phyloP scores from a whole-genome alignment of 495 filamentous ascomycete species.

The Melanomma pulvis-pyrius region DNA sequence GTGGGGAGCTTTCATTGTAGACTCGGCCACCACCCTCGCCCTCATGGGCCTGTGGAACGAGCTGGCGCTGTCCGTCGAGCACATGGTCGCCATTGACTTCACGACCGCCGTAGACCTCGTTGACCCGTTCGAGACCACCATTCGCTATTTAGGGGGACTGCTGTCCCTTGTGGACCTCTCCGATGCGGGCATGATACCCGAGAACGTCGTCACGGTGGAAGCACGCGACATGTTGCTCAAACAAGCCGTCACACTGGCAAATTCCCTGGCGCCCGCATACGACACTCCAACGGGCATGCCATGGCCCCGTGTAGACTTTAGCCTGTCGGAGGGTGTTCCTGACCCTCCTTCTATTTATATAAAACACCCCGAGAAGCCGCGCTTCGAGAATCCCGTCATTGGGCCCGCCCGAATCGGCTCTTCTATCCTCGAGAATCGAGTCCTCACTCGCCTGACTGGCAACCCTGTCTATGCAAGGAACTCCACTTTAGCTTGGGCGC shows the following conservation, averaged over 20 bases:
- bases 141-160: slow-evolving; percentile 41
- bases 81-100: slow-evolving; percentile 43
- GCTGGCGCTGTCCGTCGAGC: slow-evolving; percentile 35
- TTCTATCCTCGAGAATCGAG: slow-evolving; percentile 39
- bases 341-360: slow-evolving; percentile 29
- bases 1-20: slow-evolving; percentile 47
- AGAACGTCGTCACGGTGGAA: slow-evolving; percentile 21
- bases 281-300: slow-evolving; percentile 43
- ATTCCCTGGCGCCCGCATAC: slow-evolving; percentile 41
- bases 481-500: slow-evolving; percentile 41
- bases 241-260: slow-evolving; percentile 40
- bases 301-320: slow-evolving; percentile 44
- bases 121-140: slow-evolving; percentile 45
- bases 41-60: slow-evolving; percentile 46
- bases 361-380: slow-evolving; percentile 29
- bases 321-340: slow-evolving; percentile 15
- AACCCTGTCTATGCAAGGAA: slow-evolving; percentile 34
- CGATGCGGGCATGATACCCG: slow-evolving; percentile 38
- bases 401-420: slow-evolving; percentile 40
- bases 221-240: slow-evolving; percentile 35
- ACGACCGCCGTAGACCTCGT: slow-evolving; percentile 35
- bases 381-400: slow-evolving; percentile 31
- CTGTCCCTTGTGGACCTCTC: slow-evolving; percentile 41
- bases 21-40: slow-evolving; percentile 41
- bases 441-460: slow-evolving; percentile 39